Conservation (phyloP, 371 early-diverging fungal genomes). For the Mucor racemosus region DNA sequence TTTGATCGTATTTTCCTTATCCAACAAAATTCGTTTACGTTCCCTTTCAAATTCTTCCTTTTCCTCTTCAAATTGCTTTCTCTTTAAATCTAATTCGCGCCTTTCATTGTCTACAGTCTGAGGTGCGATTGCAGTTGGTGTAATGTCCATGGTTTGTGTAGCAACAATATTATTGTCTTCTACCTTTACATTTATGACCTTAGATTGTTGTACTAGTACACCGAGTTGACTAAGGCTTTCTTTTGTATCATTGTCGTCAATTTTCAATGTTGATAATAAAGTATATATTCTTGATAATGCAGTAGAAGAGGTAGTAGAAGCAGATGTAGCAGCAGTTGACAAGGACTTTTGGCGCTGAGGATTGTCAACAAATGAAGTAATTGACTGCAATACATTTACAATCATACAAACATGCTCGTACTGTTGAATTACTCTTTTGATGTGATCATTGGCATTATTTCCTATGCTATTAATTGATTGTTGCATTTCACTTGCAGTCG, state of each 20-base stretch:
- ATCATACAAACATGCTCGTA: conserved; percentile 5
- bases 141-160: not conserved
- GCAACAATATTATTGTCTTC: not conserved
- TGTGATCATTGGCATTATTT: not conserved
- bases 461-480: not conserved
- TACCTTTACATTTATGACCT: not conserved
- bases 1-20: not conserved
- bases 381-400: not conserved
- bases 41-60: not conserved
- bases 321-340: not conserved
- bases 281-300: not conserved
- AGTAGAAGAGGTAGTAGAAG: not conserved
- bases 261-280: not conserved
- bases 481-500: not conserved
- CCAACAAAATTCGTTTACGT: not conserved
- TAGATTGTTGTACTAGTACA: not conserved
- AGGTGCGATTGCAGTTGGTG: not conserved
- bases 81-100: not conserved
- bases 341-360: not conserved
- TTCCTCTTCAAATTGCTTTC: not conserved
- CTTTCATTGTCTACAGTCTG: not conserved
- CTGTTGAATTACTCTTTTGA: not conserved
- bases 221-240: not conserved
- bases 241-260: not conserved
- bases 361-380: not conserved